Percentiles rank a stretch among this genome's conserved stretches.
Evolutionary conservation across 768 basidiomycete genomes (phyloP).

Genomic region (Hygrocybe punicea): DNA sequence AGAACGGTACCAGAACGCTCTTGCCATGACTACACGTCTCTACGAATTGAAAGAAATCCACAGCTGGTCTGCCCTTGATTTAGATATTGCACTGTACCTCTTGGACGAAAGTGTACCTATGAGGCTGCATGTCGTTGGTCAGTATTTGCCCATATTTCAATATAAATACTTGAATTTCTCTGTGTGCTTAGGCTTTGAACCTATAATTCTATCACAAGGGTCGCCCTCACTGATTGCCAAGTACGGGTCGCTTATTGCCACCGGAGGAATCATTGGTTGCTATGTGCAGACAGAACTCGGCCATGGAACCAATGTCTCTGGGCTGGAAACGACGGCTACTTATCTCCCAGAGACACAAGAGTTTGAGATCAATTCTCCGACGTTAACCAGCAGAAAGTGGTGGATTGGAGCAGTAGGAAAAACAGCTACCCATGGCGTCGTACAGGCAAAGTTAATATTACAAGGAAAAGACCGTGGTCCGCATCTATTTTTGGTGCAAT

Average conservation of each 20-base stretch:
- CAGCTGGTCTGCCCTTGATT: slow-evolving; percentile 51
- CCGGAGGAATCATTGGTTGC: slow-evolving; percentile 63
- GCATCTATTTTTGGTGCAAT: slow-evolving; percentile 70
- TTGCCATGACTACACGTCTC: slow-evolving; percentile 53
- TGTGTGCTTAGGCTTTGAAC: slow-evolving; percentile 52
- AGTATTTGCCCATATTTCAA: slow-evolving; percentile 8
- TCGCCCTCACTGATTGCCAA: slow-evolving; percentile 50
- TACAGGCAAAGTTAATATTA: slow-evolving; percentile 71
- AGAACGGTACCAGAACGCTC: slow-evolving; percentile 54
- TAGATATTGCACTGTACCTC: slow-evolving; percentile 42
- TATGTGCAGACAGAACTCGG: slow-evolving; percentile 78
- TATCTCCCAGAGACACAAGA: slow-evolving; percentile 63
- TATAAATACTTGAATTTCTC: slow-evolving; percentile 12
- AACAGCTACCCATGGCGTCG: slow-evolving; percentile 70
- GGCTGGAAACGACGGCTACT: slow-evolving; percentile 73
- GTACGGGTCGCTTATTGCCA: slow-evolving; percentile 48
- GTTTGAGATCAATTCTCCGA: slow-evolving; percentile 75
- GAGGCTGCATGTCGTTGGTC: slow-evolving; percentile 36
- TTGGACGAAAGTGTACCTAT: slow-evolving; percentile 56
- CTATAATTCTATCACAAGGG: slow-evolving; percentile 62
- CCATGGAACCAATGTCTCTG: slow-evolving; percentile 68
- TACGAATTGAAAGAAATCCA: slow-evolving; percentile 56
- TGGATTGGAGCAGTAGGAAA: slow-evolving; percentile 75
- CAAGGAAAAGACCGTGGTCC: slow-evolving; percentile 62
- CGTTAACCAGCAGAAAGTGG: slow-evolving; percentile 75